Percentiles rank a stretch among this genome's conserved stretches.
phyloP scores from a whole-genome alignment of 2,329 filamentous ascomycete genomes.

The Iodosphaeria phyllophila region DNA sequence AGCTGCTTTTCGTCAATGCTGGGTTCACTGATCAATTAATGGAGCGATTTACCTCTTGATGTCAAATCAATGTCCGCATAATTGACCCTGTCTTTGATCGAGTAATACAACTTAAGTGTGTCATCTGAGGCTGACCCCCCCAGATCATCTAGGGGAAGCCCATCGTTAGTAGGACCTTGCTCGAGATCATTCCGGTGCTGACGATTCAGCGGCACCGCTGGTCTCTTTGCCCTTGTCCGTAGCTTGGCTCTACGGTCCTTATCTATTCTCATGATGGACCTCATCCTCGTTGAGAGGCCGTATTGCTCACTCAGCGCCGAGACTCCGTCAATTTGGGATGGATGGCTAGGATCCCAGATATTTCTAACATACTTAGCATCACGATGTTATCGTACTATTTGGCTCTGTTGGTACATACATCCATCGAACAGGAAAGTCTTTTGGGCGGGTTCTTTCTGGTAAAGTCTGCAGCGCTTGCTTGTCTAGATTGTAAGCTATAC shows the following conservation, averaged over 20 bases:
- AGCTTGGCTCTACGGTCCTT: constrained; percentile 3
- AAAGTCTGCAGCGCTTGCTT: constrained; percentile 20
- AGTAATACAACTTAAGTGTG: constrained; percentile 20
- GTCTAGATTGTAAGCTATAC: constrained; percentile 34
- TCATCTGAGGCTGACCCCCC: constrained; percentile 5
- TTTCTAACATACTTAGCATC: constrained; percentile 25
- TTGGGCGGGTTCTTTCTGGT: constrained; percentile 16
- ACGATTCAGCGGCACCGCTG: background rate
- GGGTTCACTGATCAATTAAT: constrained; percentile 2
- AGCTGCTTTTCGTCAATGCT: constrained; percentile 20
- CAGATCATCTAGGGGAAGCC: constrained; percentile 1
- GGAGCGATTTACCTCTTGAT: constrained; percentile 30
- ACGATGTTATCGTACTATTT: background rate
- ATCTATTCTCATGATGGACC: constrained; percentile 32
- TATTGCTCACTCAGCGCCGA: constrained; percentile 38
- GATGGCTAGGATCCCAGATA: constrained; percentile 44
- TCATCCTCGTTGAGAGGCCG: constrained; percentile 47
- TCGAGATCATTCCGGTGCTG: constrained; percentile 1
- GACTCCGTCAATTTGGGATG: constrained; percentile 33
- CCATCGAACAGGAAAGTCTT: constrained; percentile 40
- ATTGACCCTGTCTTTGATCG: constrained; percentile 56
- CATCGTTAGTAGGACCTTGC: constrained; percentile 1
- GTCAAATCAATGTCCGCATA: constrained; percentile 58
- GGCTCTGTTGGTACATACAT: constrained; percentile 28
- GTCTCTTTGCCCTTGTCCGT: constrained; percentile 1